Conservation (phyloP, 169 alveolate species). For the Cryptosporidium ubiquitum region DNA sequence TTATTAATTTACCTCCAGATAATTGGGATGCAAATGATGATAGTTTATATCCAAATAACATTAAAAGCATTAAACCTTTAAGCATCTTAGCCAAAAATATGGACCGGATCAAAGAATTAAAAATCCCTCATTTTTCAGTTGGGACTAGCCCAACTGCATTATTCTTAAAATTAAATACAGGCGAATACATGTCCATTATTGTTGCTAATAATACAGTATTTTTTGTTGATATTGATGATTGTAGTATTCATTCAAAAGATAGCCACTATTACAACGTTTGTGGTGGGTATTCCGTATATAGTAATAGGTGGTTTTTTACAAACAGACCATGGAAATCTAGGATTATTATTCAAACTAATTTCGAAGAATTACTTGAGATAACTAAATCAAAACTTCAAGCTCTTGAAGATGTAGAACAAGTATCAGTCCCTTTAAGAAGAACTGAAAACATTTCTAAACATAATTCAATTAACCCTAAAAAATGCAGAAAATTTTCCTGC, state of each 20-base stretch:
- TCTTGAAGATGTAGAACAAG: not conserved
- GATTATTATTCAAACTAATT: slow-evolving; percentile 3
- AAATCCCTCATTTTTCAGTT: slow-evolving; percentile 48
- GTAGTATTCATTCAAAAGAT: slow-evolving; percentile 40
- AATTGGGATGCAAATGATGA: slow-evolving; percentile 65
- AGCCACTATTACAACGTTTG: slow-evolving; percentile 51
- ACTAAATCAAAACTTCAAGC: slow-evolving; percentile 36
- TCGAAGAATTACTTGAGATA: not conserved
- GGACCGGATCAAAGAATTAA: not conserved
- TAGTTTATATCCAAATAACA: slow-evolving; percentile 45
- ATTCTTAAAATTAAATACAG: slow-evolving; percentile 50
- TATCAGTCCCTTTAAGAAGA: not conserved
- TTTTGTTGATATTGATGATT: slow-evolving; percentile 53
- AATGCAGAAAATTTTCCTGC: not conserved
- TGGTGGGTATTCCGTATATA: slow-evolving; percentile 46
- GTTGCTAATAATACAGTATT: slow-evolving; percentile 56
- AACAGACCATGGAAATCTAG: slow-evolving; percentile 43
- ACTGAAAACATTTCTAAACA: not conserved
- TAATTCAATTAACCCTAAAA: not conserved
- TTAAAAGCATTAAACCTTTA: slow-evolving; percentile 19
- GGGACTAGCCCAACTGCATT: slow-evolving; percentile 60
- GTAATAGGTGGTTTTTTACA: slow-evolving; percentile 40
- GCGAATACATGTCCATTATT: slow-evolving; percentile 53
- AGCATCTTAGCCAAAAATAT: slow-evolving; percentile 11
- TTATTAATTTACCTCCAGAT: slow-evolving; percentile 22